Base-by-base conservation (phyloP, 176 grass and related monocot species). In the Oryza rufipogon region DNA sequence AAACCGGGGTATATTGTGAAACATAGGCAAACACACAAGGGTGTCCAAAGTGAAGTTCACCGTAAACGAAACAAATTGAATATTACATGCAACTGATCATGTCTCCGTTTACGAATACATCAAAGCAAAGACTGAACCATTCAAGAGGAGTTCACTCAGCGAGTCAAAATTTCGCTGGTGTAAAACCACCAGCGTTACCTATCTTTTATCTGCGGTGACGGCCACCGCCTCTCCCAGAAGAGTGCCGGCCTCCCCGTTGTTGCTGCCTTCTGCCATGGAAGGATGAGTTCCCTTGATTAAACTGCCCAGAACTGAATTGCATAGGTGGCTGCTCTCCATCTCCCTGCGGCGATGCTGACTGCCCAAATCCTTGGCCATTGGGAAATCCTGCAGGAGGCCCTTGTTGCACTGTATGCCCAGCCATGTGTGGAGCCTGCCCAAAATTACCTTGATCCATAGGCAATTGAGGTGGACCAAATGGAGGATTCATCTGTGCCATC, bases 191-290 rank as follows among this genome's bases (percentile, higher is more conserved):
- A 11, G 3, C 10, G 7, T 76, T 64, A 73, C 39, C 39, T 41
- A 8, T 77, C 75, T 32, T 32, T 32, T 86, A 74, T 84, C 72
- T 79, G 68, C 38, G 70, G 75, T 83, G 70, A n/a, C 83, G n/a
- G n/a, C 67, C 70, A 34, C 81, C 73, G 56, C 92, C 88, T 87
- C 96, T 86, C 3, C 87, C 87, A 15, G 61, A 80, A 68, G 73
- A 86, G 81, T 81, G 83, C 20, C 86, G 75, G 23, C 90, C 93
- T 33, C 93, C 96, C 19, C 84, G 85, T 51, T 83, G 82, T 15
- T 88, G 80, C 2, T 44, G 61, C 60, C 77, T 92, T 89, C 78
- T 86, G 41, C 86, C 87, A 6, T 75, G 79, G 75, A 83, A 93
- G 30, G 82, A 87, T 33, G 87, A 65, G 73, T 83, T 95, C 19